These are phyloP conservation scores for Fusarium sulawesiense DNA, from an alignment of 2,329 filamentous ascomycete species.

Conservation along the genomic window DNA sequence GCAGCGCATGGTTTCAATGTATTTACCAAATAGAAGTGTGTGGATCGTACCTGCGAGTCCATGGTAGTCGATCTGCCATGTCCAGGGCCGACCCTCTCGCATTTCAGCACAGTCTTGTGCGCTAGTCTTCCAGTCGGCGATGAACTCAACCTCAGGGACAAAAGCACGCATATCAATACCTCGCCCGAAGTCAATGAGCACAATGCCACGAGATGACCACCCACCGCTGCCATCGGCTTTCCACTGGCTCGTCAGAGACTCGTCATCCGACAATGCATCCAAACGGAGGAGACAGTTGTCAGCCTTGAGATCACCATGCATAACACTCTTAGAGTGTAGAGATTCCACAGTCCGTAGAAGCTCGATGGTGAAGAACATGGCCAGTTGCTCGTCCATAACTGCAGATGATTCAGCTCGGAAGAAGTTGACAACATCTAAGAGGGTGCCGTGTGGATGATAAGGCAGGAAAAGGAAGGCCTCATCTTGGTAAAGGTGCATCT, in stretches of 20 bases:
- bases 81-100: constrained; percentile 93
- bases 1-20: constrained; percentile 81
- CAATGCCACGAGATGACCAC: constrained; percentile 83
- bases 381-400: constrained; percentile 88
- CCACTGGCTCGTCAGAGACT: constrained; percentile 72
- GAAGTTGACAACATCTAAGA: constrained; percentile 94
- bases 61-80: constrained; percentile 96
- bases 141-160: constrained; percentile 77
- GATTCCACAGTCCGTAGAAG: constrained; percentile 90
- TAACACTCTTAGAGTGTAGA: constrained; percentile 79
- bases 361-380: constrained; percentile 96
- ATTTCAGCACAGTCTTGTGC: constrained; percentile 94
- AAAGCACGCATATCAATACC: constrained; percentile 95
- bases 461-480: constrained; percentile 92
- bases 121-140: constrained; percentile 93
- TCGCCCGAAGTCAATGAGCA: constrained; percentile 93
- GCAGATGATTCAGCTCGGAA: constrained; percentile 77
- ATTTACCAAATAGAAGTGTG: constrained; percentile 90
- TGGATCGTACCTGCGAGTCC: constrained; percentile 91
- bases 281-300: constrained; percentile 95
- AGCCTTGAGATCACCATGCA: constrained; percentile 94
- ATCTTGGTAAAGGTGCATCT: constrained; percentile 90
- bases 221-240: constrained; percentile 77
- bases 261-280: constrained; percentile 60
- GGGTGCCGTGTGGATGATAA: constrained; percentile 87